phyloP scores from a whole-genome alignment of 306 rosid genomes.

The Gastrolobium villosum region DNA sequence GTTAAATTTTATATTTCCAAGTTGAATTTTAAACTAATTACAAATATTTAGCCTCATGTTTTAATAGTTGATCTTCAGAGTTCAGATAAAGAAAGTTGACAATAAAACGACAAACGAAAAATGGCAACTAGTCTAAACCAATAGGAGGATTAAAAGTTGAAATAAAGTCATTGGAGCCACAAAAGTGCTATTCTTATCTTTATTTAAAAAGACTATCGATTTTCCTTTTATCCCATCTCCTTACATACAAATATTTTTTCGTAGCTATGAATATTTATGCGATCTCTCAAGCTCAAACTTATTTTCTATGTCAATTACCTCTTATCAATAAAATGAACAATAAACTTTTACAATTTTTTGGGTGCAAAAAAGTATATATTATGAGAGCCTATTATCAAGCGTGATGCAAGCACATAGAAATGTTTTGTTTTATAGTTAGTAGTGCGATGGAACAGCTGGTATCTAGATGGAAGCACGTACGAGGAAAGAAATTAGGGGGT shows the following conservation, averaged over 20 bases:
- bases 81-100: neutral
- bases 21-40: neutral
- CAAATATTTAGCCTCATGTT: neutral
- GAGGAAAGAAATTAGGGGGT: neutral
- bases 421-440: neutral
- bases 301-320: neutral
- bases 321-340: neutral
- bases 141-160: slow-evolving; percentile 3
- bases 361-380: no score
- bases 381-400: neutral
- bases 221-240: neutral
- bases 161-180: slow-evolving; percentile 1
- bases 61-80: neutral
- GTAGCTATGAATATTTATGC: neutral
- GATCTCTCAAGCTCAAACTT: no score
- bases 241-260: no score
- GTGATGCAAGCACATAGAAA: neutral
- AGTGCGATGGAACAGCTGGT: neutral
- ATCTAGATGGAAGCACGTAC: neutral
- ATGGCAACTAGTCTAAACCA: slow-evolving; percentile 1
- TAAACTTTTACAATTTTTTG: no score
- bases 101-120: neutral
- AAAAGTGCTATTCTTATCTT: neutral
- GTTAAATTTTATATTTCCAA: neutral
- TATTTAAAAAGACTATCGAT: neutral